These are phyloP conservation scores for Suhomyces choctaworum DNA, from an alignment of 1,139 yeast genomes.

Conservation along the genomic window DNA sequence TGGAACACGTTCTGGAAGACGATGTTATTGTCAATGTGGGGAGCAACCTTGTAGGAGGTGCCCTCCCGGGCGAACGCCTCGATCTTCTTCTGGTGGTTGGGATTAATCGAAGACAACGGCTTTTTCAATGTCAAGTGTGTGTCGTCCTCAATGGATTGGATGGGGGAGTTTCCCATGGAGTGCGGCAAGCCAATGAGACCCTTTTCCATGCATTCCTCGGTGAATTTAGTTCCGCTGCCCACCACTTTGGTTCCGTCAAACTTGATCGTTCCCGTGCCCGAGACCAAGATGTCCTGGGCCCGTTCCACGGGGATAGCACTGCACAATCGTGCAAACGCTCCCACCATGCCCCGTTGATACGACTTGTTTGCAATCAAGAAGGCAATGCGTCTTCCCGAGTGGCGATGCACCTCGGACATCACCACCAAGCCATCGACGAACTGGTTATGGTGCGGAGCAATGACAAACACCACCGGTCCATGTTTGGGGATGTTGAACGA, in stretches of 20 bases:
- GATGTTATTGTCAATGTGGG: slow-evolving; percentile 59
- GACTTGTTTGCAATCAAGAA: slow-evolving; percentile 24
- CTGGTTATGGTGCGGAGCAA: slow-evolving; percentile 51
- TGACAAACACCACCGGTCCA: slow-evolving; percentile 46
- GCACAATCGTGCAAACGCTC: slow-evolving; percentile 55
- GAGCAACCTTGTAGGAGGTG: slow-evolving; percentile 55
- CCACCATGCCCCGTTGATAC: slow-evolving; percentile 34
- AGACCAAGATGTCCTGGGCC: slow-evolving; percentile 62
- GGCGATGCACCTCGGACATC: slow-evolving; percentile 39
- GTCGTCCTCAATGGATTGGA: slow-evolving; percentile 53
- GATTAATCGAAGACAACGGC: slow-evolving; percentile 43
- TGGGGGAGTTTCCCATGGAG: slow-evolving; percentile 58
- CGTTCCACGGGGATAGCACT: slow-evolving; percentile 73
- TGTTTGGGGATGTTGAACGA: slow-evolving; percentile 40
- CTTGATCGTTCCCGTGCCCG: slow-evolving; percentile 48
- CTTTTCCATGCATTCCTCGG: slow-evolving; percentile 44
- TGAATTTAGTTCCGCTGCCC: slow-evolving; percentile 55
- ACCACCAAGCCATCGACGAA: slow-evolving; percentile 46
- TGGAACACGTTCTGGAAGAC: slow-evolving; percentile 65
- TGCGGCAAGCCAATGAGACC: slow-evolving; percentile 65
- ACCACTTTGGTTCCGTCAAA: slow-evolving; percentile 41
- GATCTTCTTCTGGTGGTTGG: slow-evolving; percentile 26
- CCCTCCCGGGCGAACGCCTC: slow-evolving; percentile 46
- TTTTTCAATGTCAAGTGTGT: slow-evolving; percentile 49
- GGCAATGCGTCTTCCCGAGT: slow-evolving; percentile 35